A percentile compares a stretch with the other conserved stretches of the same genome.
These are phyloP conservation scores for Verticillium zaregamsianum DNA, from an alignment of 2,329 filamentous ascomycete genomes.

Conservation along the genomic window DNA sequence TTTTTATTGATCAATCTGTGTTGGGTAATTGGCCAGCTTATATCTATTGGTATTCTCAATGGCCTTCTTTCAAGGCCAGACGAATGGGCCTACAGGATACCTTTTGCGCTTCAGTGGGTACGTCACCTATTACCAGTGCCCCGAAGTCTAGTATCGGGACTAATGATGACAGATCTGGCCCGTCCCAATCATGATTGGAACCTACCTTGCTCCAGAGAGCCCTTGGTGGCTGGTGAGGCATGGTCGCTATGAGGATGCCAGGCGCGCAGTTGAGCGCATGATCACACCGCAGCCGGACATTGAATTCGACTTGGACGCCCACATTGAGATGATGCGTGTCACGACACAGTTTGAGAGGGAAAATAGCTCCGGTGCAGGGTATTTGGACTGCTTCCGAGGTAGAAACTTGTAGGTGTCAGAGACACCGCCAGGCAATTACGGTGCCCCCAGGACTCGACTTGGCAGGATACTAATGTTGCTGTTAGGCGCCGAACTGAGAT, in stretches of 20 bases:
- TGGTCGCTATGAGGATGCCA: slow-evolving; percentile 26
- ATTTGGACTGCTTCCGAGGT: slow-evolving; percentile 37
- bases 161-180: slow-evolving; percentile 25
- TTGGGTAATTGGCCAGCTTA: slow-evolving; percentile 36
- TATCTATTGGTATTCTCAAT: slow-evolving; percentile 33
- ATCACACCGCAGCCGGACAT: slow-evolving; percentile 10
- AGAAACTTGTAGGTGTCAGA: slow-evolving; percentile 25
- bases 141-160: neutral
- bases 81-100: slow-evolving; percentile 37
- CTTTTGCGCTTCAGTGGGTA: slow-evolving; percentile 39
- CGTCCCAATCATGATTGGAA: slow-evolving; percentile 27
- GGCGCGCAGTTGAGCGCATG: slow-evolving; percentile 22
- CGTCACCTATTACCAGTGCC: neutral
- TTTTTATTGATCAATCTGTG: slow-evolving; percentile 29
- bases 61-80: slow-evolving; percentile 26
- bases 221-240: slow-evolving; percentile 43
- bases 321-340: slow-evolving; percentile 36
- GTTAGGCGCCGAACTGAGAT: slow-evolving; percentile 35
- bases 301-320: slow-evolving; percentile 26
- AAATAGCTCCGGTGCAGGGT: slow-evolving; percentile 26
- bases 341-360: slow-evolving; percentile 33
- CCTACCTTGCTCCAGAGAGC: slow-evolving; percentile 35
- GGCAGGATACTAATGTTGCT: neutral
- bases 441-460: neutral
- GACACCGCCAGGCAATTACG: no score